phyloP scores from a whole-genome alignment of 495 filamentous ascomycete genomes.

The Amorphotheca resinae region DNA sequence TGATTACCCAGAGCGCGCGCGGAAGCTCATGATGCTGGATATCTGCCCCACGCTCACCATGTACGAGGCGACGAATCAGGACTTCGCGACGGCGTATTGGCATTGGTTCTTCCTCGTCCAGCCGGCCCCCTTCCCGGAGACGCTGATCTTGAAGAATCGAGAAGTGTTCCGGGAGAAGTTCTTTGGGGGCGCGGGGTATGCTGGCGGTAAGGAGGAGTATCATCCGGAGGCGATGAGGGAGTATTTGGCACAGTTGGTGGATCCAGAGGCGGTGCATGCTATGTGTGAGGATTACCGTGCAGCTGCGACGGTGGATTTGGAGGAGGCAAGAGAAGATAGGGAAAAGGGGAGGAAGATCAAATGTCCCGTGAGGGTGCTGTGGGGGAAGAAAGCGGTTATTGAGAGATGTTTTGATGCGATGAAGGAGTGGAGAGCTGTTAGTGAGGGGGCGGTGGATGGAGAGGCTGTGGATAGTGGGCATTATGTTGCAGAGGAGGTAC shows the following conservation, averaged over 20 bases:
- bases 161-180: conserved; percentile 16
- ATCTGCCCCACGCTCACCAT: conserved; percentile 29
- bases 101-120: conserved; percentile 36
- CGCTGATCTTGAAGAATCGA: conserved; percentile 18
- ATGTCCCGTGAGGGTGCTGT: conserved; percentile 27
- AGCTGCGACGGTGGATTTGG: conserved; percentile 25
- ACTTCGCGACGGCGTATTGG: conserved; percentile 27
- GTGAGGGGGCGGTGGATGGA: conserved; percentile 19
- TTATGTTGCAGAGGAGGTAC: conserved; percentile 31
- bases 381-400: conserved; percentile 26
- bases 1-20: conserved; percentile 23
- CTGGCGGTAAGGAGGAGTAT: not conserved
- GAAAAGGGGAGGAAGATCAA: conserved; percentile 22
- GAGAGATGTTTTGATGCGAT: conserved; percentile 26
- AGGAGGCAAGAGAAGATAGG: conserved; percentile 24
- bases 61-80: conserved; percentile 22
- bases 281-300: conserved; percentile 36
- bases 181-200: conserved; percentile 16
- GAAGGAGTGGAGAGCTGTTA: conserved; percentile 26
- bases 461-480: conserved; percentile 27
- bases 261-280: conserved; percentile 21
- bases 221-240: conserved; percentile 17
- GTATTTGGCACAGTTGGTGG: conserved; percentile 22
- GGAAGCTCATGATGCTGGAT: conserved; percentile 27
- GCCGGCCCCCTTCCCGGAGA: conserved; percentile 25